Base-by-base conservation (phyloP, 768 basidiomycete species). In the Mrakia gelida region DNA sequence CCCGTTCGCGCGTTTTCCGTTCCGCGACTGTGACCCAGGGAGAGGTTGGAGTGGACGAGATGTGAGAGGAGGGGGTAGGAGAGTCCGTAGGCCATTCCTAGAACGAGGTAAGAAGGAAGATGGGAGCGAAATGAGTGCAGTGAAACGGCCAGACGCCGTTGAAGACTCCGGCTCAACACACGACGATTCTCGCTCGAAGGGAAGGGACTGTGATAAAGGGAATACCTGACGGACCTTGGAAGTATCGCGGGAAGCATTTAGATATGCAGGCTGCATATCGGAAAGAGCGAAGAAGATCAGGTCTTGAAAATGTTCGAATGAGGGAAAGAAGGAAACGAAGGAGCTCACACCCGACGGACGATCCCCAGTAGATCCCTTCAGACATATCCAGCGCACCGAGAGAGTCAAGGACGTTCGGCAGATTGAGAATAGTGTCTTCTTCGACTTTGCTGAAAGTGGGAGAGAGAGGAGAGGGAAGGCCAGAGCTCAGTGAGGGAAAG, bases 351-450 rank as follows among this genome's bases (percentile, higher is more conserved):
- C 71, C 41, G 41, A 72, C 26, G 9, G 71, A 21, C 4, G 52
- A 18, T 41, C 72, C 49, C 52, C 49, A 56, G 52, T 73, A 34
- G 72, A 56, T 61, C 4, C 52, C 56, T 26, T 73, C 28, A 15
- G 10, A 16, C 18, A 28, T 8, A 26, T 32, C 30, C 7, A 38
- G 67, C 2, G 3, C 38, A 18, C 15, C 13, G 32, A 68, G 67
- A 15, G n/a, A 26, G 72, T 54, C 30, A 11, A 54, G 72, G 54
- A 56, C 41, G n/a, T 54, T 54, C 28, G 52, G 49, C 4, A 54
- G 72, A 28, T 54, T 28, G 52, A 73, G 45, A 43, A 56, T 59
- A n/a, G 72, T 73, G 41, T 68, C 67, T 43, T 68, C 30, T 6
- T 68, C 67, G 10, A 68, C 67, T 68, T 68, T 68, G 21, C 67